A percentile compares a stretch with the other conserved stretches of the same genome.
Evolutionary conservation across 2,329 filamentous ascomycete genomes (phyloP).

Genomic region (Corniculantispora saksenae): DNA sequence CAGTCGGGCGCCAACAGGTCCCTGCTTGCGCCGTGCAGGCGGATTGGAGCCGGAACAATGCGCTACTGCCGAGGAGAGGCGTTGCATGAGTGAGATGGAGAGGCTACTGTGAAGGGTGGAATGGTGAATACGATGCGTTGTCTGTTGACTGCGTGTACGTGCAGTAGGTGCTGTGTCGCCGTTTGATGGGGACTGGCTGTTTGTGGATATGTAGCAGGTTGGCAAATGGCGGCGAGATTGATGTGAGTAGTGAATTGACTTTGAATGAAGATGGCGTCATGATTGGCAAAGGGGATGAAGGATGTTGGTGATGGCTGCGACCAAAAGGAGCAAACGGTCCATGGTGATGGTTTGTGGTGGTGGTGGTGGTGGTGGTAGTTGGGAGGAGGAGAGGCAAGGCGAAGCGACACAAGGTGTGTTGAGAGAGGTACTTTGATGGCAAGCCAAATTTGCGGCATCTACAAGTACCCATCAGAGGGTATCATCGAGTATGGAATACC

Average conservation of each 20-base stretch:
- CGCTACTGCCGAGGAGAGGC: not conserved
- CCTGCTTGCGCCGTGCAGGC: not conserved
- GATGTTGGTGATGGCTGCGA: not conserved
- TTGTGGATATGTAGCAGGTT: too few relatives aligned
- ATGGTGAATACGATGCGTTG: not conserved
- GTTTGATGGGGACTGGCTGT: not conserved
- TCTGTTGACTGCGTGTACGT: not conserved
- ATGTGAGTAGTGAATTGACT: not conserved
- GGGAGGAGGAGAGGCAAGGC: not conserved
- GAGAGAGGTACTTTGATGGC: not conserved
- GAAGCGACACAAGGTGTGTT: not conserved
- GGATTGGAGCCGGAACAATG: not conserved
- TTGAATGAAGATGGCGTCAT: not conserved
- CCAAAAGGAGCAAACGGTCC: slow-evolving; percentile 2
- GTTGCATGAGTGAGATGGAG: not conserved
- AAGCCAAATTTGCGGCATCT: not conserved
- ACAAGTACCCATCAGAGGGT: not conserved
- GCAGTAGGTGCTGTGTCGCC: not conserved
- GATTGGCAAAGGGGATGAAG: not conserved
- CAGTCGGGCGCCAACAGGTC: slow-evolving; percentile 13
- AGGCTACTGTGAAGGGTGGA: not conserved
- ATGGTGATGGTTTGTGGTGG: not conserved
- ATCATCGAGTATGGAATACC: not conserved
- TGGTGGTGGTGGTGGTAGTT: not conserved
- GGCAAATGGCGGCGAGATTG: not conserved